Conservation (phyloP, 2,329 filamentous ascomycete species). For the Dothiorella sarmentorum region DNA sequence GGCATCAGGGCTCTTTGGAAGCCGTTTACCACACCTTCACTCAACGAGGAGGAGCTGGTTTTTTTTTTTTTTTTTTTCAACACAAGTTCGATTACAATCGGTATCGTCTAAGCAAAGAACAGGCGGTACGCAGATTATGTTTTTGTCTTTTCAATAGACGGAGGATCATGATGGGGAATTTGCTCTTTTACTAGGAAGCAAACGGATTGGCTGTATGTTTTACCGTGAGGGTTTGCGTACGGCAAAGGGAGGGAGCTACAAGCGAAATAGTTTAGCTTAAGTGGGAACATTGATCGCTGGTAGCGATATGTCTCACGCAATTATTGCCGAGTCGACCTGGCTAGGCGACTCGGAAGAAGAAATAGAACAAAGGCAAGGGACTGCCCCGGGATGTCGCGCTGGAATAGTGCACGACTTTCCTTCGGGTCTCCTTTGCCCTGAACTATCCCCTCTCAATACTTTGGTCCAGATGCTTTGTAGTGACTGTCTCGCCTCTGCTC, state of each 20-base stretch:
- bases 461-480: background rate
- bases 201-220: too few relatives aligned
- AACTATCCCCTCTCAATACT: background rate
- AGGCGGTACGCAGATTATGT: constrained; percentile 12
- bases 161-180: background rate
- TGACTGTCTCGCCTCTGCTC: background rate
- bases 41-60: background rate
- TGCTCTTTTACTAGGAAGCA: background rate
- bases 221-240: too few relatives aligned
- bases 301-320: too few relatives aligned
- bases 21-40: background rate
- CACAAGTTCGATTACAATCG: constrained; percentile 5
- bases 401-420: background rate
- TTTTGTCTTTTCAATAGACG: constrained; percentile 4
- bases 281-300: constrained; percentile 9
- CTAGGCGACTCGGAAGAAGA: too few relatives aligned
- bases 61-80: constrained; percentile 1
- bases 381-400: background rate
- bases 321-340: too few relatives aligned
- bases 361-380: background rate
- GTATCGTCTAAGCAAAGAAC: constrained; percentile 6
- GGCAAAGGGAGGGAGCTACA: background rate
- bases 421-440: background rate
- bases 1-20: background rate
- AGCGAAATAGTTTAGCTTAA: constrained; percentile 10